These are phyloP conservation scores for Phlebiopsis flavidoalba DNA, from an alignment of 768 basidiomycete genomes.

Conservation along the genomic window DNA sequence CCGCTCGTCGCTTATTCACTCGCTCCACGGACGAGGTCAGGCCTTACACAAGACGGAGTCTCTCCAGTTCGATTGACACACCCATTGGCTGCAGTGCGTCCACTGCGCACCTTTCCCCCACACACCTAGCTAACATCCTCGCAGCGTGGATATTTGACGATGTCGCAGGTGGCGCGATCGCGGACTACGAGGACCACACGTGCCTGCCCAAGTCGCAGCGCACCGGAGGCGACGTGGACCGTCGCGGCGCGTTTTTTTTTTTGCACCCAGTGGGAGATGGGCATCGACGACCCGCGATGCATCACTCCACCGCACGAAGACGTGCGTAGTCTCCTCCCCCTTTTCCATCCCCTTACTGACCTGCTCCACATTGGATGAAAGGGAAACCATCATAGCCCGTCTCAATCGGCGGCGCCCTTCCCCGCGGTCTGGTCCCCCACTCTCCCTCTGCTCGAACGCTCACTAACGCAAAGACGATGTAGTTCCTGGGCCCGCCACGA, in stretches of 20 bases:
- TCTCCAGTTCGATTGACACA: constrained; percentile 71
- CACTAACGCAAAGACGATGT: constrained; percentile 4
- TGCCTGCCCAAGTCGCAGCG: constrained; percentile 77
- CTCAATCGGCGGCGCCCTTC: constrained; percentile 72
- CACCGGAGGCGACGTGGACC: constrained; percentile 75
- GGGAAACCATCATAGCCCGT: constrained; percentile 67
- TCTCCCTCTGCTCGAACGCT: not conserved
- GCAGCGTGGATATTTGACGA: constrained; percentile 91
- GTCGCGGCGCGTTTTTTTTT: constrained; percentile 82
- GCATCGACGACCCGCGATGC: constrained; percentile 75
- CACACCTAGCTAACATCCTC: not conserved
- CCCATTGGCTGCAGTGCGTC: constrained; percentile 89
- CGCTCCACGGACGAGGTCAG: constrained; percentile 82
- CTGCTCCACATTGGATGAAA: constrained; percentile 64
- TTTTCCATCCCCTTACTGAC: not conserved
- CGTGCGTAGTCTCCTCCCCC: constrained; percentile 27
- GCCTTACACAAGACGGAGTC: constrained; percentile 82
- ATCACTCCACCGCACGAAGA: constrained; percentile 79
- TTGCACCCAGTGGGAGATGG: constrained; percentile 87
- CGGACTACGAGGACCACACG: constrained; percentile 62
- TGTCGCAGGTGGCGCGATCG: constrained; percentile 75
- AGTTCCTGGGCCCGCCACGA: constrained; percentile 81
- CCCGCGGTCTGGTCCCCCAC: constrained; percentile 63
- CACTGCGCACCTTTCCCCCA: not conserved
- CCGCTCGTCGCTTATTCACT: constrained; percentile 77